These are phyloP conservation scores for Solanum okadae DNA, from an alignment of 257 asterid genomes.

Conservation along the genomic window DNA sequence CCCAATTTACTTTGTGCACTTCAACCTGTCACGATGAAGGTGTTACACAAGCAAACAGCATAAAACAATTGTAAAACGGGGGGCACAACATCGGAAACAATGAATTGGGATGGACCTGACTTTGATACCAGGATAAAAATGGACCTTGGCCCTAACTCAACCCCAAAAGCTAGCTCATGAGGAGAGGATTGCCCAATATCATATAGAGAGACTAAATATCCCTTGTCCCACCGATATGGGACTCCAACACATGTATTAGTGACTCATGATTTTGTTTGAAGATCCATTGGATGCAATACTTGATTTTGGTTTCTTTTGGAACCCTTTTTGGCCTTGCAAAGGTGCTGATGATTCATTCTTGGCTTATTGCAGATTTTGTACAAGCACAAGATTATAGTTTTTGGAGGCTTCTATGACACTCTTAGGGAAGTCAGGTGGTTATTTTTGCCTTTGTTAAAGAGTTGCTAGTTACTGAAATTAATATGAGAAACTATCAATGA, in stretches of 20 bases:
- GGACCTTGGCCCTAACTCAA: not conserved
- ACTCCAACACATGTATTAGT: not conserved
- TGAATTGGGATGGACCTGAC: not conserved
- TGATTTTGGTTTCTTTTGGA: not conserved
- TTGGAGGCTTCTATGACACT: constrained; percentile 98
- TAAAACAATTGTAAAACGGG: not conserved
- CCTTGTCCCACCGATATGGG: not conserved
- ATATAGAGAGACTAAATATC: not conserved
- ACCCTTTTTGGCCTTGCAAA: not conserved
- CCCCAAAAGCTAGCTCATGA: not conserved
- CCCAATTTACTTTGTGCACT: not conserved
- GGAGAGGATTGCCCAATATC: not conserved
- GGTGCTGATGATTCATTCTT: constrained; percentile 10
- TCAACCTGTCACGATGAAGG: not conserved
- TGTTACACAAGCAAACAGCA: not conserved
- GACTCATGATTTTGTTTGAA: not conserved
- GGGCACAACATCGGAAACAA: not conserved
- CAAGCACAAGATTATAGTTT: constrained; percentile 90
- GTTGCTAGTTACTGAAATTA: not conserved
- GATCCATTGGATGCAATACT: not conserved
- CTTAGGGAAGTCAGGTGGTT: constrained; percentile 97
- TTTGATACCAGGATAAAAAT: not conserved
- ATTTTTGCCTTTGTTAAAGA: not conserved
- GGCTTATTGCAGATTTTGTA: constrained; percentile 60
- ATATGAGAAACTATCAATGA: not conserved